Conservation (phyloP, 805 yeast species). For the Metschnikowia amazonensis region DNA sequence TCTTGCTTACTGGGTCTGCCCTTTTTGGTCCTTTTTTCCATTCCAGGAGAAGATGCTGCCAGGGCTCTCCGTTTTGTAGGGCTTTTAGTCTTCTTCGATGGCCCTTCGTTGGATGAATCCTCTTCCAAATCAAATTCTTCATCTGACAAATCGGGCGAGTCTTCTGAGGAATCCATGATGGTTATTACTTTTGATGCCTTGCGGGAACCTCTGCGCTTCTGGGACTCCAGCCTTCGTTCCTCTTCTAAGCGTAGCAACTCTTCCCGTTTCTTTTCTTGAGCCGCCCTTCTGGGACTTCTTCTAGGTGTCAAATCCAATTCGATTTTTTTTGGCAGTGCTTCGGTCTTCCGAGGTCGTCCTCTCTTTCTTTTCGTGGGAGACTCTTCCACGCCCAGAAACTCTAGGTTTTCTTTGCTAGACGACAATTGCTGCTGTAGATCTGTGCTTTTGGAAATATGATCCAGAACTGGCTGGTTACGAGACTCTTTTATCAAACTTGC, state of each 20-base stretch:
- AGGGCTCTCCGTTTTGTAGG: background rate
- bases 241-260: conserved; percentile 10
- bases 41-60: background rate
- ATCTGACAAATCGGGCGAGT: background rate
- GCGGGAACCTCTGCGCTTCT: background rate
- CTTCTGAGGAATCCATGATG: background rate
- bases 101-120: background rate
- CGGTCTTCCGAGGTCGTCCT: conserved; percentile 16
- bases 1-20: conserved; percentile 19
- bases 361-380: conserved; percentile 13
- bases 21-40: conserved; percentile 12
- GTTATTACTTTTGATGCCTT: background rate
- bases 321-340: conserved; percentile 9
- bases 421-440: background rate
- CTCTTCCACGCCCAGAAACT: conserved; percentile 1
- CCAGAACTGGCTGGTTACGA: background rate
- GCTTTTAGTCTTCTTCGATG: background rate
- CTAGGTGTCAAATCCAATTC: conserved; percentile 4
- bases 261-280: conserved; percentile 7
- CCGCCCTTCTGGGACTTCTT: conserved; percentile 8
- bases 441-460: background rate
- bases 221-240: conserved; percentile 4
- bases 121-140: background rate
- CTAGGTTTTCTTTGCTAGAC: background rate
- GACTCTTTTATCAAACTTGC: conserved; percentile 34